Percentiles rank a stretch among this genome's conserved stretches.
phyloP scores from a whole-genome alignment of 352 stramenopile genomes.

The Globisporangium spiculum region DNA sequence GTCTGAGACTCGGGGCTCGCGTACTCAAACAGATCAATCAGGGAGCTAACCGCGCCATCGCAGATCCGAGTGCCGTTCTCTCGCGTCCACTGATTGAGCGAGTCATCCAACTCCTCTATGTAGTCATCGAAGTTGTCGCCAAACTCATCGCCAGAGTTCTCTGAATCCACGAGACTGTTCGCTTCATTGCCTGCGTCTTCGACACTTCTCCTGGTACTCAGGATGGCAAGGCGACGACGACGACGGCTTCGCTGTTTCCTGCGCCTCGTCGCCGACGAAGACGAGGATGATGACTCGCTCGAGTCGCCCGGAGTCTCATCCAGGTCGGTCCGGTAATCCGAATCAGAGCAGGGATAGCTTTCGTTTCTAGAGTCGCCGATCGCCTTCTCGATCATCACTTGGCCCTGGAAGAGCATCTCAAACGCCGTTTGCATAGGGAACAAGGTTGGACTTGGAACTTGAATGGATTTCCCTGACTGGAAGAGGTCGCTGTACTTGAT shows the following conservation, averaged over 20 bases:
- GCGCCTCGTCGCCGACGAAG: background rate
- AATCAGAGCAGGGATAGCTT: background rate
- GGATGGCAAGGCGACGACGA: background rate
- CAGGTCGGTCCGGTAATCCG: background rate
- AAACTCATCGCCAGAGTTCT: background rate
- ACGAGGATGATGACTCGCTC: background rate
- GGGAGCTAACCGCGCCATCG: background rate
- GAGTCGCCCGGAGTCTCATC: background rate
- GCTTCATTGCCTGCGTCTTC: background rate
- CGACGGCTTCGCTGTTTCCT: background rate
- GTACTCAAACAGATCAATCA: background rate
- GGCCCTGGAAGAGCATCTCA: background rate
- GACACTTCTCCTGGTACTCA: background rate
- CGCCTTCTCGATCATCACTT: background rate
- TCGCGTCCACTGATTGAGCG: background rate
- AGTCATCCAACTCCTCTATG: background rate
- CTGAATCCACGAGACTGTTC: background rate
- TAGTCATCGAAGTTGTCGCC: background rate
- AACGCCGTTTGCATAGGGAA: background rate
- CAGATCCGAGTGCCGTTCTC: background rate
- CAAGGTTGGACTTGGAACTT: background rate
- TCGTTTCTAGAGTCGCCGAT: background rate
- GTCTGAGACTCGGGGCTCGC: background rate
- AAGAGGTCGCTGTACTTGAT: background rate
- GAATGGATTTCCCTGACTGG: background rate